A percentile compares a stretch with the other conserved stretches of the same genome.
Evolutionary conservation across 495 filamentous ascomycete genomes (phyloP).

Genomic region (Penicillium argentinense): DNA sequence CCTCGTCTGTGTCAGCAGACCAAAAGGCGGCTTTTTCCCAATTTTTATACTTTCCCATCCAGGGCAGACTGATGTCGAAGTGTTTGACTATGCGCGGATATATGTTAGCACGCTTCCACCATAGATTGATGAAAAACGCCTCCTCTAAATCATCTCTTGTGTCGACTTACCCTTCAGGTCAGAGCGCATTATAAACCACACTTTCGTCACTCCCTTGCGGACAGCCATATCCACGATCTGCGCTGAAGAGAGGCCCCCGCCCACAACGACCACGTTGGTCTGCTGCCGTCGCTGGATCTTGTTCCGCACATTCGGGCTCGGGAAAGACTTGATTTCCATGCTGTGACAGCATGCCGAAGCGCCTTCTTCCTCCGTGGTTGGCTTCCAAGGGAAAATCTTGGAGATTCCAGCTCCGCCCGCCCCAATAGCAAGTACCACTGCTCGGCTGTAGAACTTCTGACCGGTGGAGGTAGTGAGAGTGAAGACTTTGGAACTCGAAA

Average conservation of each 20-base stretch:
- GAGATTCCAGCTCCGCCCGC: conserved; percentile 40
- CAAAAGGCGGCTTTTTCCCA: conserved; percentile 62
- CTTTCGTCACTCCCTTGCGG: conserved; percentile 50
- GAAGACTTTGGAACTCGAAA: conserved; percentile 45
- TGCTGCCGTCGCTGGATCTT: conserved; percentile 47
- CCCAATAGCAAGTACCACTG: conserved; percentile 58
- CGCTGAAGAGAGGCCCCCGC: conserved; percentile 61
- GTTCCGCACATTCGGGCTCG: conserved; percentile 37
- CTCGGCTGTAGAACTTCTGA: conserved; percentile 43
- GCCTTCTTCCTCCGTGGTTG: conserved; percentile 37
- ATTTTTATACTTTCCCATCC: conserved; percentile 70
- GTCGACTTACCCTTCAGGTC: conserved; percentile 49
- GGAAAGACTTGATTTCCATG: conserved; percentile 53
- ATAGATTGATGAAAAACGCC: too few species aligned
- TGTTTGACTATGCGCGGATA: conserved; percentile 47
- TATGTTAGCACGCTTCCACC: background rate
- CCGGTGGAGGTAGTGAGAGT: conserved; percentile 49
- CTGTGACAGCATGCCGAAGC: conserved; percentile 52
- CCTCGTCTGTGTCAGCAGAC: conserved; percentile 57
- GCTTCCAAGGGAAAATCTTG: conserved; percentile 49
- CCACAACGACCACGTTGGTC: conserved; percentile 58
- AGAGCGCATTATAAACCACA: conserved; percentile 59
- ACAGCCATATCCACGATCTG: conserved; percentile 60
- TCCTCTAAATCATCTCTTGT: too few species aligned
- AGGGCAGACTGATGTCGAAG: conserved; percentile 61